Conservation (phyloP, 805 yeast genomes). For the Candida tibetensis region DNA sequence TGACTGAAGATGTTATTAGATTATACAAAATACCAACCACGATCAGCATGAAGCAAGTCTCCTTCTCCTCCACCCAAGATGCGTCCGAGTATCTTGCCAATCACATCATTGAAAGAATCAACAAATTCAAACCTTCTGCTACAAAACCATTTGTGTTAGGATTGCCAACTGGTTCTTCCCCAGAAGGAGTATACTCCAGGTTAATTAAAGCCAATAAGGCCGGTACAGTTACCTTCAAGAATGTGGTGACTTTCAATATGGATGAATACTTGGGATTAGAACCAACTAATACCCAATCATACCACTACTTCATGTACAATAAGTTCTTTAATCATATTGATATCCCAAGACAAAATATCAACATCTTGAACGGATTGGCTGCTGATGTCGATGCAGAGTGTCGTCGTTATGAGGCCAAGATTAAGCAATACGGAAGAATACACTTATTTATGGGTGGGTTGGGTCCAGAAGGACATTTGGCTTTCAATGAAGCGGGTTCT, state of each 20-base stretch:
- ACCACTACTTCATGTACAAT: conserved; percentile 56
- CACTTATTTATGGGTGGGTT: conserved; percentile 57
- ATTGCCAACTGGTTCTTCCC: conserved; percentile 61
- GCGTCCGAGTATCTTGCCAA: conserved; percentile 47
- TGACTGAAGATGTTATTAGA: too few relatives aligned
- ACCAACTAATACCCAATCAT: conserved; percentile 49
- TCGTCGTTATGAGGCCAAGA: conserved; percentile 45
- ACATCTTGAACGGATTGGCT: conserved; percentile 54
- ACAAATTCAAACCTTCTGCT: conserved; percentile 43
- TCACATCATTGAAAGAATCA: conserved; percentile 44
- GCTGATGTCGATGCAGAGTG: conserved; percentile 47
- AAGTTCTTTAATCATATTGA: conserved; percentile 56
- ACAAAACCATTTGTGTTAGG: conserved; percentile 52
- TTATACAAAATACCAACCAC: too few relatives aligned
- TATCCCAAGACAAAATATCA: conserved; percentile 49
- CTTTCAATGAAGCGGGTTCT: conserved; percentile 59
- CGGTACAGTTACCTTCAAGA: conserved; percentile 43
- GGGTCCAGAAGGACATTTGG: conserved; percentile 62
- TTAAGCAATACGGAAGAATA: conserved; percentile 47
- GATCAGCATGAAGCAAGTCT: conserved; percentile 27
- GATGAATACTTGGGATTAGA: conserved; percentile 54
- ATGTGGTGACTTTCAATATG: conserved; percentile 62
- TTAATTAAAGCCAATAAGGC: conserved; percentile 43
- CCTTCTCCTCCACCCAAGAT: conserved; percentile 34
- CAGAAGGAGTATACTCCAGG: conserved; percentile 50